Percentiles rank a stretch among this genome's conserved stretches.
These are phyloP conservation scores for Taiwanofungus camphoratus DNA, from an alignment of 1,284 basidiomycete species.

Conservation along the genomic window DNA sequence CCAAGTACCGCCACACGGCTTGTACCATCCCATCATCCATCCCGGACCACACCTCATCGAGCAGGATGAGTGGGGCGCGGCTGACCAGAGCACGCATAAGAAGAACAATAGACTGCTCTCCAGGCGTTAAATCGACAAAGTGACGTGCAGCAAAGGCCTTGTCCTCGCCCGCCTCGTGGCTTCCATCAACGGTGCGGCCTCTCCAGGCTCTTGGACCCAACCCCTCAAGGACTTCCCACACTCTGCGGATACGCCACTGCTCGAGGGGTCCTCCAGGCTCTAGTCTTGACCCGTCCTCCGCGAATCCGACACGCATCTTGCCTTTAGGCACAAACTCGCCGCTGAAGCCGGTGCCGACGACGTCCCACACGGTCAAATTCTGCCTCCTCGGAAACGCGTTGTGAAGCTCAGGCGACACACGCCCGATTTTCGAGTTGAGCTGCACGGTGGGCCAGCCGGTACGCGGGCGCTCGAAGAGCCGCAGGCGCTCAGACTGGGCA, in stretches of 20 bases:
- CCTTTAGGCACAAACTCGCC: conserved; percentile 66
- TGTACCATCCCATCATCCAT: conserved; percentile 79
- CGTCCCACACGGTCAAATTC: conserved; percentile 70
- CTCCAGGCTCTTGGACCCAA: conserved; percentile 57
- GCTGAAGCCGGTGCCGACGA: conserved; percentile 81
- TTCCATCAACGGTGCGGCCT: conserved; percentile 6
- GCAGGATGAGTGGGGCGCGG: conserved; percentile 62
- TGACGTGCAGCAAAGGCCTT: conserved; percentile 37
- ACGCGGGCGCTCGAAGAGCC: conserved; percentile 71
- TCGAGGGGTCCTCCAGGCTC: conserved; percentile 30
- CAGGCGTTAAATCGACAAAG: conserved; percentile 60
- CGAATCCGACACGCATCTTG: conserved; percentile 38
- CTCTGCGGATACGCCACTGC: conserved; percentile 40
- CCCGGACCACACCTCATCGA: conserved; percentile 90
- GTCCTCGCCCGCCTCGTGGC: conserved; percentile 14
- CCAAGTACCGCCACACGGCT: conserved; percentile 58
- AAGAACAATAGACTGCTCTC: conserved; percentile 75
- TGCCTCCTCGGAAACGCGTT: conserved; percentile 83
- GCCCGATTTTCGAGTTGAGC: conserved; percentile 61
- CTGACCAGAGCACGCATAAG: conserved; percentile 82
- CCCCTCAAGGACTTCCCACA: conserved; percentile 52
- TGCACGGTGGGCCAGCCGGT: conserved; percentile 51
- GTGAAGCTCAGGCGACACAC: conserved; percentile 86
- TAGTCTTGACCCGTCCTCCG: conserved; percentile 22
- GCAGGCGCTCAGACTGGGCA: conserved; percentile 64